Percentiles rank a stretch among this genome's conserved stretches.
Conservation (phyloP, 2,329 filamentous ascomycete genomes). For the Metarhizium guizhouense region DNA sequence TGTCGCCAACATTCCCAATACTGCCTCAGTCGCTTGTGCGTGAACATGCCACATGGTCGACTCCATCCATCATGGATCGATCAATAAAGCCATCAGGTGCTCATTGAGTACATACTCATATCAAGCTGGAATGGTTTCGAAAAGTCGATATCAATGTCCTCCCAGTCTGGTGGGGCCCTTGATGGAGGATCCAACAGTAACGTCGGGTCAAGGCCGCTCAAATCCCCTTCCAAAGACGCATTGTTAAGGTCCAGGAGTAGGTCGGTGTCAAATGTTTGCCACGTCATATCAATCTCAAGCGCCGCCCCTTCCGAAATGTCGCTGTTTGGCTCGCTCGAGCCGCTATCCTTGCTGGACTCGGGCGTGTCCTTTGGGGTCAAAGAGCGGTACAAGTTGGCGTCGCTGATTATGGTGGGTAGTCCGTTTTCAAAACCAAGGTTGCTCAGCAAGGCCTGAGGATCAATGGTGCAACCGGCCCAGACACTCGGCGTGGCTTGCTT, state of each 20-base stretch:
- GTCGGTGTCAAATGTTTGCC: constrained; percentile 40
- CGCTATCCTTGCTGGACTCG: constrained; percentile 53
- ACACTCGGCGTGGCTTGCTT: constrained; percentile 13
- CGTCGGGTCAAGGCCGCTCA: constrained; percentile 19
- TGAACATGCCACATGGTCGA: not conserved
- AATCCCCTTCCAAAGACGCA: constrained; percentile 14
- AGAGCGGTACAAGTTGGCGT: constrained; percentile 44
- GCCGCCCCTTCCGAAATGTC: constrained; percentile 48
- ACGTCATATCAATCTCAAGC: constrained; percentile 45
- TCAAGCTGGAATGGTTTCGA: constrained; percentile 46
- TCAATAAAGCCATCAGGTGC: not conserved
- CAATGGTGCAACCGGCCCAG: constrained; percentile 38
- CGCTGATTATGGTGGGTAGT: constrained; percentile 37
- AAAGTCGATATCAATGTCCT: constrained; percentile 41
- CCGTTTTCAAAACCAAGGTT: constrained; percentile 26
- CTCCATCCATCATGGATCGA: constrained; percentile 12
- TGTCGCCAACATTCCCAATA: not conserved
- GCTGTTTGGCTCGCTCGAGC: constrained; percentile 51
- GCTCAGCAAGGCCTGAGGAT: constrained; percentile 34
- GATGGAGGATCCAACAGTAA: constrained; percentile 17
- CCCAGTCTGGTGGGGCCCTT: constrained; percentile 30
- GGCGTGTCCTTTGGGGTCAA: constrained; percentile 55
- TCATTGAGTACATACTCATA: constrained; percentile 26
- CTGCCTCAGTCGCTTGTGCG: not conserved
- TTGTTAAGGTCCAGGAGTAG: constrained; percentile 33